These are phyloP conservation scores for Coemansia asiatica DNA, from an alignment of 192 early-diverging fungal species.

Conservation along the genomic window DNA sequence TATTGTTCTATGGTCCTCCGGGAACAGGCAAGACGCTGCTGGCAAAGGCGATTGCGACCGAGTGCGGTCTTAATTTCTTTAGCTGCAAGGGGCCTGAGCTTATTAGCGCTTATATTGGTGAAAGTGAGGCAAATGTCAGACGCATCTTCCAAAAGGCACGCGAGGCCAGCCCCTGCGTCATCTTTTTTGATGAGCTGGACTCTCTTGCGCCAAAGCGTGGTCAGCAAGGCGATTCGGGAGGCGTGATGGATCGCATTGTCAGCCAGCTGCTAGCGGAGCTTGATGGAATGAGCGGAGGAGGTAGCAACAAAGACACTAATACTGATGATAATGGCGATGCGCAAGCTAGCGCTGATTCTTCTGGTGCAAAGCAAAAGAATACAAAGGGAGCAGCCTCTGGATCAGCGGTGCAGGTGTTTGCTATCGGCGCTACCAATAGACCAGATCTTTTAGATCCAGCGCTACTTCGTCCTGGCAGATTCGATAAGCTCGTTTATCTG, in stretches of 20 bases:
- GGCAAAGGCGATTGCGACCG: constrained; percentile 98
- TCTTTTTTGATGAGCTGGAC: constrained; percentile 99
- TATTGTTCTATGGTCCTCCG: constrained; percentile 94
- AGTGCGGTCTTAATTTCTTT: constrained; percentile 96
- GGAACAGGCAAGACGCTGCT: constrained; percentile 98
- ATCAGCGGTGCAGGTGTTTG: constrained; percentile 75
- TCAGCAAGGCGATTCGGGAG: constrained; percentile 96
- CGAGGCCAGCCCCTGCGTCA: constrained; percentile 96
- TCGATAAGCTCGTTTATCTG: constrained; percentile 96
- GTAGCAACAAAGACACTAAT: constrained; percentile 19
- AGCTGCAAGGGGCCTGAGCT: constrained; percentile 98
- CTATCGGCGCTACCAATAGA: constrained; percentile 97
- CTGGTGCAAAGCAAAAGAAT: background rate
- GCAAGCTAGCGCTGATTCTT: constrained; percentile 56
- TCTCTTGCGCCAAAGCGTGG: constrained; percentile 97
- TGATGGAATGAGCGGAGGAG: constrained; percentile 80
- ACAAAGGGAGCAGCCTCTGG: constrained; percentile 25
- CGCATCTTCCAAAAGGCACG: constrained; percentile 93
- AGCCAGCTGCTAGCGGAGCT: constrained; percentile 94
- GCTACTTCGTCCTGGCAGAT: constrained; percentile 90
- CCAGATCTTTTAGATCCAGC: constrained; percentile 96
- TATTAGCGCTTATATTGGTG: constrained; percentile 99
- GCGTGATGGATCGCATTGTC: constrained; percentile 99
- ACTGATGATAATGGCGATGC: constrained; percentile 18
- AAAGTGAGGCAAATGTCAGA: constrained; percentile 97